Evolutionary conservation across 352 stramenopile species (phyloP).

Genomic region (Aphanomyces astaci): DNA sequence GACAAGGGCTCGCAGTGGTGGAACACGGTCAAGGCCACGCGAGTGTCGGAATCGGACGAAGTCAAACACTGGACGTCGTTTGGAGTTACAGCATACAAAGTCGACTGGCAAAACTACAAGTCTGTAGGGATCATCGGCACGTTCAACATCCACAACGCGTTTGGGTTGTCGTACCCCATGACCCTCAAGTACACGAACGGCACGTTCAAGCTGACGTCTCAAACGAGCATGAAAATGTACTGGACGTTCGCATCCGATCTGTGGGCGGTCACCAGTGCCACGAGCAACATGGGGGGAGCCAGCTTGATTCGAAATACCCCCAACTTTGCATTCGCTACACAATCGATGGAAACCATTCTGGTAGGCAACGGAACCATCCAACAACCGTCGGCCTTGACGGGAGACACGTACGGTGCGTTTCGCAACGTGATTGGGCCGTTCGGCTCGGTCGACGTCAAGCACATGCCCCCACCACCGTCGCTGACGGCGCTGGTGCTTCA

Average conservation of each 20-base stretch:
- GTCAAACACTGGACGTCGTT: not conserved
- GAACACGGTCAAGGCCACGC: not conserved
- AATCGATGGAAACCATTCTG: not conserved
- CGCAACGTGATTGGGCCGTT: not conserved
- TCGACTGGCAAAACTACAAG: conserved; percentile 24
- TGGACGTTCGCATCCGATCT: conserved; percentile 13
- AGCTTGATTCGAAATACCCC: conserved; percentile 13
- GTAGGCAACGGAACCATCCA: not conserved
- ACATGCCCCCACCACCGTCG: not conserved
- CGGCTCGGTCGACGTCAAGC: not conserved
- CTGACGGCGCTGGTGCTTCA: not conserved
- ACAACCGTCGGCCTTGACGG: not conserved
- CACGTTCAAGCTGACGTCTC: not conserved
- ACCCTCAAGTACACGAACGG: conserved; percentile 6
- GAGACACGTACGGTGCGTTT: not conserved
- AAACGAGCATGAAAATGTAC: conserved; percentile 16
- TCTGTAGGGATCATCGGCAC: conserved; percentile 11
- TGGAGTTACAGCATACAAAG: not conserved
- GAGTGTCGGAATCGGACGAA: conserved; percentile 1
- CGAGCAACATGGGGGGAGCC: not conserved
- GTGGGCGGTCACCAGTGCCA: conserved; percentile 2
- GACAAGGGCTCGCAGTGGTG: not conserved
- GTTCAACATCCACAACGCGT: conserved; percentile 1
- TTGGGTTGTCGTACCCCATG: conserved; percentile 2
- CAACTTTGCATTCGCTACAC: not conserved